phyloP scores from a whole-genome alignment of 352 stramenopile species.

The Blastocystis sp. region DNA sequence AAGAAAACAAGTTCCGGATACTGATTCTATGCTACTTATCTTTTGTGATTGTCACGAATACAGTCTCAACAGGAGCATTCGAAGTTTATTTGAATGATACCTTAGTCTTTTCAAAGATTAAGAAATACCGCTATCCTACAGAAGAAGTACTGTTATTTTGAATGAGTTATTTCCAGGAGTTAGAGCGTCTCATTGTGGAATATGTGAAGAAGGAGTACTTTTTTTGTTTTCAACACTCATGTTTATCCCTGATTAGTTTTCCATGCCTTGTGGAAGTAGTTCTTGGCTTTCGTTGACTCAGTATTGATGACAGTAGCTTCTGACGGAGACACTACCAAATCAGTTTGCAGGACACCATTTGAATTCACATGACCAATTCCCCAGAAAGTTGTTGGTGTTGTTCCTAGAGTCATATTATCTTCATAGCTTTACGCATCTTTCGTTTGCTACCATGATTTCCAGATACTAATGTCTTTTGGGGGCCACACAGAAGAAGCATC shows the following conservation, averaged over 20 bases:
- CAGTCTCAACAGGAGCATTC: not conserved
- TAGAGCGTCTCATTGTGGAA: not conserved
- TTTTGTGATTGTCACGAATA: conserved; percentile 4
- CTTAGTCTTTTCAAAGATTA: conserved; percentile 8
- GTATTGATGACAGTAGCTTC: not conserved
- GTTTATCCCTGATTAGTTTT: not conserved
- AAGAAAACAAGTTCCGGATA: conserved; percentile 18
- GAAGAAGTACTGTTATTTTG: not conserved
- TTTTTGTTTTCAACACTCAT: not conserved
- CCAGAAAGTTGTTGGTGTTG: not conserved
- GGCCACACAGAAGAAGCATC: not conserved
- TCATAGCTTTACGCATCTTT: not conserved
- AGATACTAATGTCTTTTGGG: not conserved
- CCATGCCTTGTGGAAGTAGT: conserved; percentile 46
- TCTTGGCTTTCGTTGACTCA: not conserved
- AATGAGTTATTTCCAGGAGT: not conserved
- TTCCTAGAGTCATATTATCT: not conserved
- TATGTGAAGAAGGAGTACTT: not conserved
- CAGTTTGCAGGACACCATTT: not conserved
- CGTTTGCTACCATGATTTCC: not conserved
- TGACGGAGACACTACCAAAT: not conserved
- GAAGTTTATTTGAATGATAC: conserved; percentile 42
- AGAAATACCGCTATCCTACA: conserved; percentile 17
- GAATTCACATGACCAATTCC: conserved; percentile 1
- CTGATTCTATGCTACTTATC: conserved; percentile 14